Evolutionary conservation across 202 grass and related monocot species (phyloP), one percentile per base, ranked within the genome.

Genomic region (Saccharum hybrid): DNA sequence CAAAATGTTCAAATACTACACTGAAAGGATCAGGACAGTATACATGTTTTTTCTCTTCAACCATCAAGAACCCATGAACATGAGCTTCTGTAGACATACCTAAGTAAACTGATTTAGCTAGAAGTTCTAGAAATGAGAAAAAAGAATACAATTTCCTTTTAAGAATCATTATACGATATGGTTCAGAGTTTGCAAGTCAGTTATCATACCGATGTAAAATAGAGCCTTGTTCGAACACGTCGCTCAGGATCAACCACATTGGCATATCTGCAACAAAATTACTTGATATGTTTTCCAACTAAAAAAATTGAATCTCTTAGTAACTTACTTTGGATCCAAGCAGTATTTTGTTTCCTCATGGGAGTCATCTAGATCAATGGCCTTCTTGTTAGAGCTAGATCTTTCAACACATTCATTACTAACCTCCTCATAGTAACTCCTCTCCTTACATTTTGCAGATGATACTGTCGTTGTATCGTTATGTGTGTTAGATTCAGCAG

Each of bases 281-380:
- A 85, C 73, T 60, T 71, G n/a, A 66, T 70, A 66, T 77, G 61
- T 67, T 77, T 11, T 86, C 46, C 68, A 75, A 82, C 40, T 82
- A 16, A 66, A 84, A 78, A 41, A 45, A 15, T 60, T 51, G 61
- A 66, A 72, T 57, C 77, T 63, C 30, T 49, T 83, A 60, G 76
- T 61, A 73, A 68, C 86, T 74, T 81, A 97, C 95, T 93, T 97
- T 80, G 95, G 92, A 85, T 97, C 95, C 81, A 97, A 85, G 82
- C 95, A 94, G 83, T 94, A 97, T 93, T 94, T 92, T 63, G 90
- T 97, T 91, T 97, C 95, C 88, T 90, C 86, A 68, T 97, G 88
- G 37, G 87, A 90, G 52, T 93, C 90, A 66, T 88, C 92, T 81
- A 83, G 77, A 81, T 83, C 84, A 69, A 89, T 67, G 22, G 78